Conservation (phyloP, 2,329 filamentous ascomycete species). For the Lachnellula willkommii region DNA sequence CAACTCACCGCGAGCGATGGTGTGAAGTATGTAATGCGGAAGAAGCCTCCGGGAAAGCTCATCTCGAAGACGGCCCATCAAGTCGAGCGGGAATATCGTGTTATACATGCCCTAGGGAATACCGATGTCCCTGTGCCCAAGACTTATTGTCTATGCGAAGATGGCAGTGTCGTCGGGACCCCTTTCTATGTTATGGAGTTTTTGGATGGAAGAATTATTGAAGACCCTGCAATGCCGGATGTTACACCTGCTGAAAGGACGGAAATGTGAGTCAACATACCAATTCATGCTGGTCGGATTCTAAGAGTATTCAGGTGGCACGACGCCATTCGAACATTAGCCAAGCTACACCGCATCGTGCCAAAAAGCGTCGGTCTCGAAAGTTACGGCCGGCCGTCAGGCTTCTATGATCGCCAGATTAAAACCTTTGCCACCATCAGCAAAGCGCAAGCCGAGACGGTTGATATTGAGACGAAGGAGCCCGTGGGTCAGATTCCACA, state of each 20-base stretch:
- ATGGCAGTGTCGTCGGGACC: constrained; percentile 73
- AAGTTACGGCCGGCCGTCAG: constrained; percentile 64
- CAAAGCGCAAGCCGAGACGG: constrained; percentile 66
- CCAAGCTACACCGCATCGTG: constrained; percentile 74
- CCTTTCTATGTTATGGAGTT: constrained; percentile 98
- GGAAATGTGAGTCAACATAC: constrained; percentile 52
- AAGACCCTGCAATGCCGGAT: constrained; percentile 76
- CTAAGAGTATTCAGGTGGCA: constrained; percentile 56
- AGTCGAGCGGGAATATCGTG: constrained; percentile 90
- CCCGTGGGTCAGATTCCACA: constrained; percentile 79
- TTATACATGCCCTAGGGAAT: constrained; percentile 73
- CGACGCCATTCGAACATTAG: constrained; percentile 76
- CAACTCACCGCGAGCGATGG: constrained; percentile 71
- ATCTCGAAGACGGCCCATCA: constrained; percentile 92
- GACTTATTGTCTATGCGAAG: constrained; percentile 80
- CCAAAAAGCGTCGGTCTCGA: constrained; percentile 62
- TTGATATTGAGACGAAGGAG: constrained; percentile 70
- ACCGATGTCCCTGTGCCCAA: constrained; percentile 84
- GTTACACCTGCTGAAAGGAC: constrained; percentile 63
- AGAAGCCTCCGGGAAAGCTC: constrained; percentile 94
- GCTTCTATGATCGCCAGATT: constrained; percentile 84
- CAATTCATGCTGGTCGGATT: not conserved
- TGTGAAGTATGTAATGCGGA: constrained; percentile 79
- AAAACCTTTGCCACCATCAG: constrained; percentile 77
- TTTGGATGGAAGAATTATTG: constrained; percentile 87